Conservation (phyloP, 73 alveolate genomes). For the Diophrys appendiculata region DNA sequence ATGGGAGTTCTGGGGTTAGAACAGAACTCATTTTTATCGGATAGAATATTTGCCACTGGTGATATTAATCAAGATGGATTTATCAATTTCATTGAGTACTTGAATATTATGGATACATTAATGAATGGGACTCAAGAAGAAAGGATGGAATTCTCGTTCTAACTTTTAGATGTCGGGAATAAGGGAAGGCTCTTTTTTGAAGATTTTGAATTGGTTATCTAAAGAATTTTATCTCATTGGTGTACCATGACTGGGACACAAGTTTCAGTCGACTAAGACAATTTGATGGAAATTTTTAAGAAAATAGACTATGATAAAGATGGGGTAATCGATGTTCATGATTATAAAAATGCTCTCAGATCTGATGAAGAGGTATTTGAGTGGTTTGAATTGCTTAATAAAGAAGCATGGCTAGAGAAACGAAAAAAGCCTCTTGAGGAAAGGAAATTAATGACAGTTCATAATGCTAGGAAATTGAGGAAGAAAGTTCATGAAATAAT, state of each 20-base stretch:
- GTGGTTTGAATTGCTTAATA: slow-evolving; percentile 48
- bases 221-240: slow-evolving; percentile 39
- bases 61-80: slow-evolving; percentile 30
- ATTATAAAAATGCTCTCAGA: slow-evolving; percentile 32
- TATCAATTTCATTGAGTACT: slow-evolving; percentile 31
- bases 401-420: background rate
- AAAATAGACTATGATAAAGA: slow-evolving; percentile 30
- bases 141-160: slow-evolving; percentile 47
- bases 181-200: slow-evolving; percentile 30
- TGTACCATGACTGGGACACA: slow-evolving; percentile 37
- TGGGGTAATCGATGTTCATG: slow-evolving; percentile 39
- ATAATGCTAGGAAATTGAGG: background rate
- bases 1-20: slow-evolving; percentile 53
- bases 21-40: slow-evolving; percentile 42
- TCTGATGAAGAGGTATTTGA: slow-evolving; percentile 26
- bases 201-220: slow-evolving; percentile 28
- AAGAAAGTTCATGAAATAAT: background rate
- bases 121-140: slow-evolving; percentile 47
- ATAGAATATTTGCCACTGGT: slow-evolving; percentile 41
- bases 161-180: slow-evolving; percentile 25
- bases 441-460: background rate
- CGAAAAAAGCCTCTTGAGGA: background rate
- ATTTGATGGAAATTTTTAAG: slow-evolving; percentile 27
- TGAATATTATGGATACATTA: slow-evolving; percentile 46
- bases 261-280: slow-evolving; percentile 23